phyloP scores from a whole-genome alignment of 2,329 filamentous ascomycete genomes.

The Paradendryphiella salina region DNA sequence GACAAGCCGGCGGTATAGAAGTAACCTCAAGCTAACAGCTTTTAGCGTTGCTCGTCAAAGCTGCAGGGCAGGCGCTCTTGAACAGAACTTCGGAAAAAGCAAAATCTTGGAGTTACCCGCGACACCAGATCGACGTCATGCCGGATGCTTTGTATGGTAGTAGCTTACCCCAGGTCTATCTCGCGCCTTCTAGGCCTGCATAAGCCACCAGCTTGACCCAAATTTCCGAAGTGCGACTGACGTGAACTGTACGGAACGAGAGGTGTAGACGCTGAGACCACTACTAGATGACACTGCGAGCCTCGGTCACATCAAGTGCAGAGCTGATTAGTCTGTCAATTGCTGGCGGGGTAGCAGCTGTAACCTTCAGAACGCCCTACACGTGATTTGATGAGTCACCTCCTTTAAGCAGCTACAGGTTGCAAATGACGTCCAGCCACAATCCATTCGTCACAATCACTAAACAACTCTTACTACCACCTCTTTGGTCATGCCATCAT shows the following conservation, averaged over 20 bases:
- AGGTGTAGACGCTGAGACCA: neutral
- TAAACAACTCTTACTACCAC: neutral
- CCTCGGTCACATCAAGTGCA: neutral
- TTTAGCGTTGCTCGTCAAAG: neutral
- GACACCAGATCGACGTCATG: neutral
- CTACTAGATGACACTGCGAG: neutral
- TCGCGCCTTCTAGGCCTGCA: slow-evolving; percentile 2
- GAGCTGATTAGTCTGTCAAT: neutral
- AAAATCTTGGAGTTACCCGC: neutral
- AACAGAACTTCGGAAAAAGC: neutral
- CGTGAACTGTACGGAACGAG: neutral
- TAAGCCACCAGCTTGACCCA: neutral
- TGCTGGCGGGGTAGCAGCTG: neutral
- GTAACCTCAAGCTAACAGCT: slow-evolving; percentile 6
- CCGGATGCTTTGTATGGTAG: neutral
- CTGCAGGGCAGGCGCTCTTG: neutral
- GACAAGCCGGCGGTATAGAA: slow-evolving; percentile 1
- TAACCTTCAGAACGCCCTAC: neutral
- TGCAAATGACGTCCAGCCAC: neutral
- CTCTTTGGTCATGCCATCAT: slow-evolving; percentile 18
- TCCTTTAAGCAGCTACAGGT: neutral
- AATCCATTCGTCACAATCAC: neutral
- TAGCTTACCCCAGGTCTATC: neutral
- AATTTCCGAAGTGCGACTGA: neutral
- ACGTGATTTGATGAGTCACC: slow-evolving; percentile 14